Base-by-base conservation (phyloP, 164 flowering plant species). In the Magnolia kwangsiensis region DNA sequence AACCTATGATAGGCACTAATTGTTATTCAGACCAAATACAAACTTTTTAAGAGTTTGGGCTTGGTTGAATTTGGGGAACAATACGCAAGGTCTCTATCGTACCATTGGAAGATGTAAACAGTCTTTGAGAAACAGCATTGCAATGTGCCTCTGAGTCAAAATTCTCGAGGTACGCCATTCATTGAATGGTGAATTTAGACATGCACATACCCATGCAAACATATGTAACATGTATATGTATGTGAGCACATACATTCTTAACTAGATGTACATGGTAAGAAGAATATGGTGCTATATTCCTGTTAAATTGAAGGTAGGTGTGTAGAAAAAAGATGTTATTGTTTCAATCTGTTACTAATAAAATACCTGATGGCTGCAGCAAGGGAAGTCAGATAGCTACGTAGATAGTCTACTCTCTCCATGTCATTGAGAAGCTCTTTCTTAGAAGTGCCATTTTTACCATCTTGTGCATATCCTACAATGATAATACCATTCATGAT, bases 391-490 rank as follows among this genome's bases (percentile, higher is more conserved):
- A 58, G 29, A 64, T 58, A 72, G 74, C 74, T 58, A n/a, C 50
- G 27, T 4, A 72, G 64, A 23, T 72, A 72, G 3, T 72, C 50
- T 27, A 58, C 3, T 72, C 74, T 72, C 7, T 0, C 65, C 8
- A 64, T 27, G 23, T 72, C 74, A 2, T 72, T 59, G 63, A 72
- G 64, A 2, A 72, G 24, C 3, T 72, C 74, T 24, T 72, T 18
- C 63, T 21, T 59, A 4, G 49, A 29, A 67, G 8, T 29, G 18
- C n/a, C 45, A 10, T 4, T 20, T 11, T 19, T 29, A 31, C 71
- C 27, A 8, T 0, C 73, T 50, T 71, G 61, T 49, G 73, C 59
- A 20, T 71, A 71, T 8, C 73, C 73, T 71, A 49, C 11, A 51
- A 24, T 55, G 61, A 55, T 13, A 16, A 55, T 37, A 37, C 45